Evolutionary conservation across 805 yeast genomes (phyloP).

Genomic region (Yarrowia sp.): DNA sequence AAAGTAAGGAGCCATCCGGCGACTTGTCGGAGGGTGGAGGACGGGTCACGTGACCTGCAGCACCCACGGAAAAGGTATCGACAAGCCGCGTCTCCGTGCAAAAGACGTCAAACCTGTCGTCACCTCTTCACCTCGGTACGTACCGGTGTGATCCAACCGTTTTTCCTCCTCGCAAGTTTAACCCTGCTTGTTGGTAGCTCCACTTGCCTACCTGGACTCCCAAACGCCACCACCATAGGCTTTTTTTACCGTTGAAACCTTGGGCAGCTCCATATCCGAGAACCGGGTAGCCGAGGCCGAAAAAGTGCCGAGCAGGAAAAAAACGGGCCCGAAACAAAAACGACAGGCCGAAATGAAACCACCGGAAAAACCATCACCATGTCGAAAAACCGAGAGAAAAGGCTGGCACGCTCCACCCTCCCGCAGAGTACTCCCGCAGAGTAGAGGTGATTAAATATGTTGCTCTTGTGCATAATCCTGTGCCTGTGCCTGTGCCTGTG

Average conservation of each 20-base stretch:
- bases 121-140: neutral
- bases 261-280: neutral
- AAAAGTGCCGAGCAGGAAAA: constrained; percentile 11
- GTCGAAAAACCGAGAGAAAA: too few species aligned
- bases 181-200: neutral
- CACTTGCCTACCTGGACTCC: neutral
- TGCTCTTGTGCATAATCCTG: too few species aligned
- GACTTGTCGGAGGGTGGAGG: too few species aligned
- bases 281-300: constrained; percentile 31
- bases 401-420: too few species aligned
- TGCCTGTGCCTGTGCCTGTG: too few species aligned
- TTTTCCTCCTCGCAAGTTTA: neutral
- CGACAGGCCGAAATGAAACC: neutral
- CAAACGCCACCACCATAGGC: neutral
- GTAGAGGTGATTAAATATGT: constrained; percentile 2
- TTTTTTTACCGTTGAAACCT: neutral
- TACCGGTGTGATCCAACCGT: too few species aligned
- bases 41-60: too few species aligned
- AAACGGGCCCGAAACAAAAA: neutral
- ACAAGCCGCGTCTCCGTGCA: neutral
- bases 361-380: too few species aligned
- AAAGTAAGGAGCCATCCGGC: neutral
- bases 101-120: neutral
- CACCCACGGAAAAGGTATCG: too few species aligned
- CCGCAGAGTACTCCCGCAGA: neutral